A percentile compares a stretch with the other conserved stretches of the same genome.
phyloP scores from a whole-genome alignment of 1,284 basidiomycete species.

The Golubevia sp. region DNA sequence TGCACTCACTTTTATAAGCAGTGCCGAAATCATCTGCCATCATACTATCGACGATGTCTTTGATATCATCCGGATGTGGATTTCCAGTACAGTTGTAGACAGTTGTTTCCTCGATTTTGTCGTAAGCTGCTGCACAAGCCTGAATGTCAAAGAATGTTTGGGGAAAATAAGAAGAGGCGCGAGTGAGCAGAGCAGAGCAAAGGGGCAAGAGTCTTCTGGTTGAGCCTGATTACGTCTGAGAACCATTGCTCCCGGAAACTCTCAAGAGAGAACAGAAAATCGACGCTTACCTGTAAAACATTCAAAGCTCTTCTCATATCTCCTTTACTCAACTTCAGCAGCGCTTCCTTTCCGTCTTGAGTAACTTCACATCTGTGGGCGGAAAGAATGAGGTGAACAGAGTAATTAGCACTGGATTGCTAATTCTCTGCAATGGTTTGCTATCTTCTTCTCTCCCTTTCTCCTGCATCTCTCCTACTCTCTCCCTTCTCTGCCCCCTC shows the following conservation, averaged over 20 bases:
- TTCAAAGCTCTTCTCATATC: constrained; percentile 98
- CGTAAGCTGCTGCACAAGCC: constrained; percentile 96
- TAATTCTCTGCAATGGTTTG: too few relatives aligned
- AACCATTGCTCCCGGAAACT: too few relatives aligned
- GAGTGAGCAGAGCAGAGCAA: too few relatives aligned
- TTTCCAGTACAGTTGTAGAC: constrained; percentile 97
- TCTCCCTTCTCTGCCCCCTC: too few relatives aligned
- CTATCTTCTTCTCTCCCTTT: too few relatives aligned
- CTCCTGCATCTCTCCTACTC: too few relatives aligned
- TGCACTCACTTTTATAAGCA: constrained; percentile 76
- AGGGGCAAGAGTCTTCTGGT: too few relatives aligned
- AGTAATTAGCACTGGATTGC: not conserved
- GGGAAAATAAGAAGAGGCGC: not conserved
- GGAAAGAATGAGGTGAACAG: constrained; percentile 4
- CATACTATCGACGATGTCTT: constrained; percentile 92
- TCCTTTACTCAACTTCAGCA: constrained; percentile 89
- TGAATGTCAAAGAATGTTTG: constrained; percentile 13
- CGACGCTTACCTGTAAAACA: constrained; percentile 73
- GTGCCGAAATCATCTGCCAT: constrained; percentile 94
- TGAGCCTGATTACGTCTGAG: too few relatives aligned
- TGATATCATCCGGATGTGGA: constrained; percentile 91
- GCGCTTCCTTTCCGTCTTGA: constrained; percentile 81
- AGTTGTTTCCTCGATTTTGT: constrained; percentile 81
- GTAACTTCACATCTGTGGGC: constrained; percentile 78
- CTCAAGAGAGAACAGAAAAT: too few relatives aligned